Evolutionary conservation across 1,139 yeast genomes (phyloP), one percentile per base, ranked within the genome.

Genomic region (Lodderomyces parapsilosis): DNA sequence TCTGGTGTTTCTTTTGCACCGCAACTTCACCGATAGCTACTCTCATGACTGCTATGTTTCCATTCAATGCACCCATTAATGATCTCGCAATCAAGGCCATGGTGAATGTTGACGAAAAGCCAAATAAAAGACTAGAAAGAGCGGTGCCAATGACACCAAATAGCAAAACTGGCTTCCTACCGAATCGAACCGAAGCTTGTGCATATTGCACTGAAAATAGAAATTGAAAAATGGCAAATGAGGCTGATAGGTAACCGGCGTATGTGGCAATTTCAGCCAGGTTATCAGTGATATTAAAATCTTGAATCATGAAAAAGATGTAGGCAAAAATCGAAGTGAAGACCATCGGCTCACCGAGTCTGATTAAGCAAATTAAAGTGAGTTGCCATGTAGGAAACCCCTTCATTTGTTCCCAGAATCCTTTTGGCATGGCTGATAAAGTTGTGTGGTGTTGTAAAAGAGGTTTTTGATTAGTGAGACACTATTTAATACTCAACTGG

Each of bases 271-370:
- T 68, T 36, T 66, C 67, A 20, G 64, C 57, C 38, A 64, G 65
- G 11, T 57, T 54, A 14, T 65, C 59, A n/a, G 71, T 71, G 13
- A 67, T 55, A 4, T 58, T 55, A 46, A 68, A 68, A 46, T 68
- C 74, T 39, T 71, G 49, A 37, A 68, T 65, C 74, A 68, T 68
- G 51, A 66, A 68, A 51, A 65, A 68, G 6, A 68, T 58, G 44
- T 66, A 68, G 5, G 74, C 72, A 43, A 68, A 67, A 17, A 68
- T 51, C n/a, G 72, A 66, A 9, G 73, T 63, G 53, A 67, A 68
- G 15, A 69, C 66, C 15, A 68, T 54, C 3, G 74, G 74, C 47
- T 68, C 73, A 11, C 68, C 55, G 43, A 68, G 62, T 35, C 74
- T 57, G 36, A 68, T 57, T 17, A 65, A 44, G 41, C 67, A 56